Evolutionary conservation across 371 early-diverging fungal genomes (phyloP).

Genomic region (Actinomortierella wolfii): DNA sequence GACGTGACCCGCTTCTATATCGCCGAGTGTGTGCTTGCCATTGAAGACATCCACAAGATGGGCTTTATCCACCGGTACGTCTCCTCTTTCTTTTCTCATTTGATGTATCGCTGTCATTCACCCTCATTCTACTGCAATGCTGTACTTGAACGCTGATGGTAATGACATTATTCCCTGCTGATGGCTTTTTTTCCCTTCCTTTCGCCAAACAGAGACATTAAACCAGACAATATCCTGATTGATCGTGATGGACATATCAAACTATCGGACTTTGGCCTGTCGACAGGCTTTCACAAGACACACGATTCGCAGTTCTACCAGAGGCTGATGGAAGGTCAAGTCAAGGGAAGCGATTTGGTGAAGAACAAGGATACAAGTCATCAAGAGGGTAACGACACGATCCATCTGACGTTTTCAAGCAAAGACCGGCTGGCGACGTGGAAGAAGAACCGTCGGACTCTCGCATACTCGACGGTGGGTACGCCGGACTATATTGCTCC

Average conservation of each 20-base stretch:
- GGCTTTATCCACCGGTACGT: constrained; percentile 96
- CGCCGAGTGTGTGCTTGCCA: constrained; percentile 95
- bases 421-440: constrained; percentile 93
- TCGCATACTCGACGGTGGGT: constrained; percentile 94
- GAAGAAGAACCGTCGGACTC: constrained; percentile 93
- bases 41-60: constrained; percentile 94
- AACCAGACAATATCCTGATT: constrained; percentile 88
- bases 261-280: constrained; percentile 96
- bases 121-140: too few species aligned
- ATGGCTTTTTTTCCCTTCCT: constrained; percentile 1
- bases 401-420: constrained; percentile 82
- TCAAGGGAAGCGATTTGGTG: constrained; percentile 41
- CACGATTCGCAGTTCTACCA: constrained; percentile 96
- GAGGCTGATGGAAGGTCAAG: constrained; percentile 64
- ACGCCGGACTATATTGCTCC: constrained; percentile 99
- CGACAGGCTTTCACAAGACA: constrained; percentile 98
- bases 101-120: too few species aligned
- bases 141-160: too few species aligned
- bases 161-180: constrained; percentile 10
- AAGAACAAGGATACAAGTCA: constrained; percentile 6
- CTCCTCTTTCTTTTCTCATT: neutral
- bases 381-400: constrained; percentile 60
- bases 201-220: constrained; percentile 69
- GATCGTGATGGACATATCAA: constrained; percentile 89
- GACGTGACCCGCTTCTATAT: constrained; percentile 98